phyloP scores from a whole-genome alignment of 2,329 filamentous ascomycete genomes.

The Purpureocillium takamizusanense region DNA sequence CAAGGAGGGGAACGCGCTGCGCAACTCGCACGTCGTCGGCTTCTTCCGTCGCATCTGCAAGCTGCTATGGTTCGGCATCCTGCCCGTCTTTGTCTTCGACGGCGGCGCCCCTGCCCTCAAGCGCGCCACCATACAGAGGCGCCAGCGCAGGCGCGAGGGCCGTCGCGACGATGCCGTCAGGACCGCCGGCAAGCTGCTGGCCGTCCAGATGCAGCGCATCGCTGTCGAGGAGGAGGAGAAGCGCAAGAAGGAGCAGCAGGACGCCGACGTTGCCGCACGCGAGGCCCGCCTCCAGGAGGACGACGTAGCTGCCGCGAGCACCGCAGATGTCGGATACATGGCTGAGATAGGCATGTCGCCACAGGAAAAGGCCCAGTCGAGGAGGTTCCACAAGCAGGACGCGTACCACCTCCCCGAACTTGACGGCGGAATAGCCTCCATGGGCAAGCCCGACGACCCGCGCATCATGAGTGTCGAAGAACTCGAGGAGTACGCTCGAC shows the following conservation, averaged over 20 bases:
- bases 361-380: conserved; percentile 62
- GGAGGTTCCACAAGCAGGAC: conserved; percentile 84
- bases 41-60: conserved; percentile 99
- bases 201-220: conserved; percentile 84
- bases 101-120: conserved; percentile 88
- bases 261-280: conserved; percentile 31
- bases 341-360: conserved; percentile 80
- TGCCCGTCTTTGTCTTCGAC: conserved; percentile 96
- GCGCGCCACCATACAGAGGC: conserved; percentile 73
- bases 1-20: conserved; percentile 93
- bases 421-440: conserved; percentile 66
- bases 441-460: conserved; percentile 87
- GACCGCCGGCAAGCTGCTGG: conserved; percentile 85
- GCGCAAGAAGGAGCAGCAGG: conserved; percentile 38
- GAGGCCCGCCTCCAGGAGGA: conserved; percentile 47
- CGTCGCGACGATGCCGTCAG: conserved; percentile 84
- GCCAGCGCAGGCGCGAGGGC: conserved; percentile 76
- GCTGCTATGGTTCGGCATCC: conserved; percentile 90
- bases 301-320: conserved; percentile 53
- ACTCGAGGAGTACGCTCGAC: conserved; percentile 83
- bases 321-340: conserved; percentile 70
- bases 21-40: conserved; percentile 91
- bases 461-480: conserved; percentile 95
- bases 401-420: conserved; percentile 91
- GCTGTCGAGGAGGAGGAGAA: conserved; percentile 77